Base-by-base conservation (phyloP, 2,329 filamentous ascomycete genomes). In the Drechslerella dactyloides region DNA sequence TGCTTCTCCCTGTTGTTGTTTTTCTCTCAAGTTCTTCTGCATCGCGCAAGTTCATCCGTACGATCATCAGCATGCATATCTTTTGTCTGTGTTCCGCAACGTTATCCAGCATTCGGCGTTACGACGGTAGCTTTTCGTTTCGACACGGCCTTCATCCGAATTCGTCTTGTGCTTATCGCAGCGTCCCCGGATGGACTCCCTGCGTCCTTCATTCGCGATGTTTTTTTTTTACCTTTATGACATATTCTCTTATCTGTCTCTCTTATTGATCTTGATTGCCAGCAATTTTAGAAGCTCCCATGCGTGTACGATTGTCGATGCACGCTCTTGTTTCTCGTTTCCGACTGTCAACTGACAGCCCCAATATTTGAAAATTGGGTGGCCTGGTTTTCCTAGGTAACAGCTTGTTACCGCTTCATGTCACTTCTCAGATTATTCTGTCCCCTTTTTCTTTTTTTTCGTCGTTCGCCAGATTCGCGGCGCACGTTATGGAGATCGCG, bases 81-180 rank as follows among this genome's bases (percentile, higher is more conserved):
- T 46, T 37, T 42, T 37, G 10, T 23, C 52, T 42, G 3, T 15
- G 37, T 62, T 54, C 23, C 17, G 30, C n/a, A n/a, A 33, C 37
- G 33, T 40, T 35, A n/a, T 56, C 53, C 48, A 58, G 52, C 65
- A 69, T 58, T 59, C 33, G 62, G 65, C 65, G 65, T 69, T 69
- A 63, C 53, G 13, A 69, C n/a, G 11, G 56, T 42, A 54, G 33
- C 52, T n/a, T 24, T 40, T 59, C 30, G 2, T 35, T 44, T 51
- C 24, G 15, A 33, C 4, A 19, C 48, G 15, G 54, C 24, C 21
- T 21, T 53, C 42, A 8, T 8, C 27, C 27, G 27, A 8, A 5
- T 48, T 30, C 35, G 35, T 57, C 23, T 13, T 52, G 24, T 44
- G 52, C 24, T 35, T 37, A n/a, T 17, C 8, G 17, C 21, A 15